Evolutionary conservation across 495 filamentous ascomycete species (phyloP), one percentile per base, ranked within the genome.

Genomic region (Hypoxylon lenormandii): DNA sequence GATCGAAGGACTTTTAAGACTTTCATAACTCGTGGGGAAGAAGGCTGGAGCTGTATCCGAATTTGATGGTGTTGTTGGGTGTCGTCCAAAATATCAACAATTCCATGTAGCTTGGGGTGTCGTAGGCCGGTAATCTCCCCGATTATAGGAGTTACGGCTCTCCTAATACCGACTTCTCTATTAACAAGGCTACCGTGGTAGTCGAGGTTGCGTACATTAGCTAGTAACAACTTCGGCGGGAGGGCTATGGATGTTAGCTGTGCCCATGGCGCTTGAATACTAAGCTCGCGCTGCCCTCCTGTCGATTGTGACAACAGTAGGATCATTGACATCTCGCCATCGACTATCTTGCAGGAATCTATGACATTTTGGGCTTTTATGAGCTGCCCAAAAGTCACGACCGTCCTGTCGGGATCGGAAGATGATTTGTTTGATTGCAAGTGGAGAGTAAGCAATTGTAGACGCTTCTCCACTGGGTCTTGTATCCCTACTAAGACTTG

Each of bases 181-280:
- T 69, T 62, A 13, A 74, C 37, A 16, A 76, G 72, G 43, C 77
- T 80, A 5, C 78, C 81, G 2, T 64, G 43, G 53, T 77, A 82
- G 53, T 78, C 74, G 15, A 82, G 73, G 56, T 70, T 81, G 57
- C 77, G 72, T 42, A 76, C 18, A 56, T 81, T 76, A 16, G 79
- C 76, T 15, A 74, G 56, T 21, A 74, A 74, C 5, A 83, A 67
- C 50, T 74, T 74, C 8, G 85, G 79, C 0, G 84, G 83, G 5
- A 85, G 67, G 0, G 71, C 76, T 6, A 94, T 72, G 21, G 84
- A 87, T 18, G 86, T 85, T 2, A 86, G 76, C 45, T 82, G 80
- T 33, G 88, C 86, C 91, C 92, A 94, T 5, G 90, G 91, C 5
- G 90, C 90, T 76, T 92, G 91, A 37, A 94, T 72, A 42, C 86